A percentile compares a stretch with the other conserved stretches of the same genome.
These are phyloP conservation scores for Boeremia exigua DNA, from an alignment of 2,329 filamentous ascomycete species.

Conservation along the genomic window DNA sequence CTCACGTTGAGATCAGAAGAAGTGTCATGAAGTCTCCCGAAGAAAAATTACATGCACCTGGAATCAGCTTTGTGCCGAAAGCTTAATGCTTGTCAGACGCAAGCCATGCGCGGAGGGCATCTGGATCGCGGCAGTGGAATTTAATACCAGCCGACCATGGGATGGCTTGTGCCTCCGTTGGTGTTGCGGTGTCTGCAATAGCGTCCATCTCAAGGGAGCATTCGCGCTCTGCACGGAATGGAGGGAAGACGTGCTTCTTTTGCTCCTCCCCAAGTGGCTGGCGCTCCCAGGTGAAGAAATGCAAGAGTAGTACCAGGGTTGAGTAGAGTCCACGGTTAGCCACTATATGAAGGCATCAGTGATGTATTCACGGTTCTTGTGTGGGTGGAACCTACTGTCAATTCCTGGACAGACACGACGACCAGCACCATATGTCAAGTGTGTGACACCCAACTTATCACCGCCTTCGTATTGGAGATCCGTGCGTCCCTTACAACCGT, in stretches of 20 bases:
- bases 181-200: constrained; percentile 20
- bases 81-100: neutral
- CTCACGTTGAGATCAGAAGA: no score
- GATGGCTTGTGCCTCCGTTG: constrained; percentile 24
- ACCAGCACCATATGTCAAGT: constrained; percentile 1
- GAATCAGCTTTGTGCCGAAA: no score
- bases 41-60: no score
- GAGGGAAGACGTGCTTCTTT: constrained; percentile 35
- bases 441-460: constrained; percentile 6
- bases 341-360: neutral
- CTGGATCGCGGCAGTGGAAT: constrained; percentile 21
- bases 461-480: neutral
- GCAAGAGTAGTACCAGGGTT: constrained; percentile 21
- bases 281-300: constrained; percentile 26
- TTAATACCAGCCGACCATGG: constrained; percentile 26
- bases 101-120: constrained; percentile 2
- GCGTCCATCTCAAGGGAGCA: constrained; percentile 25
- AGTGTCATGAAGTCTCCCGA: no score
- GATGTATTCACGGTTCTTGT: neutral
- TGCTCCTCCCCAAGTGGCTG: constrained; percentile 20
- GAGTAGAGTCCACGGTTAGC: constrained; percentile 25
- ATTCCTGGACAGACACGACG: constrained; percentile 1
- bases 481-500: neutral
- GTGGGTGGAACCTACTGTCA: neutral
- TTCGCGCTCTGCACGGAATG: constrained; percentile 23